Evolutionary conservation across 352 stramenopile genomes (phyloP).

Genomic region (Pythium aphanidermatum): DNA sequence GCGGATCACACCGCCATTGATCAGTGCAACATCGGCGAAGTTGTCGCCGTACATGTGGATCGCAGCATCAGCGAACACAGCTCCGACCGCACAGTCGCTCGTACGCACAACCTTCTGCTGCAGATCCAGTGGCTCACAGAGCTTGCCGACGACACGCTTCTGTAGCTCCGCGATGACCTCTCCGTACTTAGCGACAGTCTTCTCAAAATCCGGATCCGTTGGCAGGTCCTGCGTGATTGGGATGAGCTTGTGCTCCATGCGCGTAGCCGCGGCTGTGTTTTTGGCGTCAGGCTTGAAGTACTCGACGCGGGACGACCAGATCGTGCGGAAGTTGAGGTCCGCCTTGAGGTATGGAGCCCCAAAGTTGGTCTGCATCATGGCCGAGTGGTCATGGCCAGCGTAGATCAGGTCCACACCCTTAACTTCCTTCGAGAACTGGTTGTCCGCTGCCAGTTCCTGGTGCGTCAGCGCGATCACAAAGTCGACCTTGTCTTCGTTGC

Average conservation of each 20-base stretch:
- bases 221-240: slow-evolving; percentile 10
- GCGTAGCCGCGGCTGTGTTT: slow-evolving; percentile 2
- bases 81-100: slow-evolving; percentile 12
- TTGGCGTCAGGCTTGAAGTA: slow-evolving; percentile 10
- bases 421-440: slow-evolving; percentile 22
- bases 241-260: slow-evolving; percentile 20
- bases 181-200: slow-evolving; percentile 13
- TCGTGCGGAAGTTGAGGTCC: slow-evolving; percentile 23
- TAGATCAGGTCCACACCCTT: slow-evolving; percentile 25
- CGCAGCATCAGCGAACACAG: slow-evolving; percentile 16
- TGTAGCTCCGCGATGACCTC: slow-evolving; percentile 8
- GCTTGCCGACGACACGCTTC: slow-evolving; percentile 9
- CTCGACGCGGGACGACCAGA: slow-evolving; percentile 22
- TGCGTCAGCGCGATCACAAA: slow-evolving; percentile 27
- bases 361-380: slow-evolving; percentile 24
- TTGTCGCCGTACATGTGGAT: slow-evolving; percentile 9
- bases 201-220: slow-evolving; percentile 15
- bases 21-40: slow-evolving; percentile 11
- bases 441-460: slow-evolving; percentile 21
- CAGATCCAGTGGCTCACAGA: slow-evolving; percentile 17
- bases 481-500: slow-evolving; percentile 16
- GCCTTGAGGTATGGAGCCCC: slow-evolving; percentile 24
- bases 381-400: slow-evolving; percentile 23
- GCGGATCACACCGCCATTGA: slow-evolving; percentile 23
- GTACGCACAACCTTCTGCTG: slow-evolving; percentile 10